A percentile compares a stretch with the other conserved stretches of the same genome.
phyloP scores from a whole-genome alignment of 257 asterid species.

The Solanum stenotomum region DNA sequence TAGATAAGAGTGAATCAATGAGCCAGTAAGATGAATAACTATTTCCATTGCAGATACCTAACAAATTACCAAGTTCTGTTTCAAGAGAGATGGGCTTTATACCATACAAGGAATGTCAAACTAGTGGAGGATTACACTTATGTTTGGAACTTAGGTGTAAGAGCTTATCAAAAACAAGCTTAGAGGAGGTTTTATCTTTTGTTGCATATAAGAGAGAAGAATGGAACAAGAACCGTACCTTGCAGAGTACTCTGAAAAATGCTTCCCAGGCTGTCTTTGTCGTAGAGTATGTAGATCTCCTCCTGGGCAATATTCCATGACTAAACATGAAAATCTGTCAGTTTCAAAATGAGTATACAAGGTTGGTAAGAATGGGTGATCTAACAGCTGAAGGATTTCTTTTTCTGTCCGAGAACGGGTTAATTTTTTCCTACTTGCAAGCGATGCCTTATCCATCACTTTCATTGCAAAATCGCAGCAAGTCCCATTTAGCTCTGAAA shows the following conservation, averaged over 20 bases:
- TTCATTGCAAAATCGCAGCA: conserved; percentile 45
- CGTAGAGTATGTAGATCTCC: conserved; percentile 47
- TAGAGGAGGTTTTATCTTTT: not conserved
- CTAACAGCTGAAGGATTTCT: conserved; percentile 51
- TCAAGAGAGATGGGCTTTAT: not conserved
- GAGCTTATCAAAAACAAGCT: not conserved
- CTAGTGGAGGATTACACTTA: not conserved
- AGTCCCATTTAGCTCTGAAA: conserved; percentile 41
- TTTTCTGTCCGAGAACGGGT: conserved; percentile 37
- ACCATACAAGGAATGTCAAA: not conserved
- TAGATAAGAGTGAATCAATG: not conserved
- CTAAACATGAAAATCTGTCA: conserved; percentile 40
- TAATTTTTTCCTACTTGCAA: conserved; percentile 42
- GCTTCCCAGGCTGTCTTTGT: conserved; percentile 51
- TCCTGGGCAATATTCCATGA: conserved; percentile 55
- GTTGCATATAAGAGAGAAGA: not conserved
- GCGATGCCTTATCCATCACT: conserved; percentile 51
- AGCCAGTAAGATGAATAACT: not conserved
- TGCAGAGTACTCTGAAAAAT: conserved; percentile 47
- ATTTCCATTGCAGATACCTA: not conserved
- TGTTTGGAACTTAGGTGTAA: not conserved
- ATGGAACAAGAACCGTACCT: conserved; percentile 17
- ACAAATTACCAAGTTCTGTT: not conserved
- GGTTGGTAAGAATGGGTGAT: conserved; percentile 54
- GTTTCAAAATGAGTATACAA: conserved; percentile 49